Evolutionary conservation across 305 asterid genomes (phyloP).

Genomic region (Plantago coronopus): DNA sequence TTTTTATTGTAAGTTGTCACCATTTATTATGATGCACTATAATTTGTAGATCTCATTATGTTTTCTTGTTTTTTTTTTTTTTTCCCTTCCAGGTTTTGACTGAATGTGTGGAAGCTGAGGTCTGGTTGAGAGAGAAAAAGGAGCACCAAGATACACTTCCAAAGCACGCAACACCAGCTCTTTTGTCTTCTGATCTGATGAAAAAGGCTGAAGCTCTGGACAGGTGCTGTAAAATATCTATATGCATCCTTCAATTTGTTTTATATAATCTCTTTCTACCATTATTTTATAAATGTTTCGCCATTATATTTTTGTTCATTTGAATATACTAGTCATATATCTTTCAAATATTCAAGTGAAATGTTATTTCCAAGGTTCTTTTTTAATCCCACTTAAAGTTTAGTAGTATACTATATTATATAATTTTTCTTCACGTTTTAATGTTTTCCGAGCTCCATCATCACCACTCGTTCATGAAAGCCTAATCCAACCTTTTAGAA

Average conservation of each 20-base stretch:
- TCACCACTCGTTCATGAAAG: too few relatives aligned
- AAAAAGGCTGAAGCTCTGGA: conserved; percentile 82
- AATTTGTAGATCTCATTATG: not conserved
- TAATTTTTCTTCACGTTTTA: too few relatives aligned
- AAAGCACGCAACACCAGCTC: conserved; percentile 59
- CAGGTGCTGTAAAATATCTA: conserved; percentile 38
- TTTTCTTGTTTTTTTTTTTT: conserved; percentile 7
- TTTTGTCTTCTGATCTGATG: conserved; percentile 60
- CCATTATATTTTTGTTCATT: too few relatives aligned
- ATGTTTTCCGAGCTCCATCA: too few relatives aligned
- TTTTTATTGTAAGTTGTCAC: not conserved
- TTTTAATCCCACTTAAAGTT: too few relatives aligned
- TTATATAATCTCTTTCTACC: not conserved
- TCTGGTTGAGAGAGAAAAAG: conserved; percentile 78
- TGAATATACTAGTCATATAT: too few relatives aligned
- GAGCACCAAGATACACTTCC: conserved; percentile 85
- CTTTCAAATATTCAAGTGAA: too few relatives aligned
- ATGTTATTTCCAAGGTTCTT: too few relatives aligned
- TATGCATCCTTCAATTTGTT: not conserved
- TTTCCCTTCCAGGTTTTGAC: conserved; percentile 78
- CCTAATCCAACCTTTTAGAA: too few relatives aligned
- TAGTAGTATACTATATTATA: too few relatives aligned
- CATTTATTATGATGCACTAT: not conserved
- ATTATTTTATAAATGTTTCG: too few relatives aligned
- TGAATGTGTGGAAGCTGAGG: conserved; percentile 80